A percentile compares a stretch with the other conserved stretches of the same genome.
phyloP scores from a whole-genome alignment of 306 rosid genomes.

The Mimosa bimucronata region DNA sequence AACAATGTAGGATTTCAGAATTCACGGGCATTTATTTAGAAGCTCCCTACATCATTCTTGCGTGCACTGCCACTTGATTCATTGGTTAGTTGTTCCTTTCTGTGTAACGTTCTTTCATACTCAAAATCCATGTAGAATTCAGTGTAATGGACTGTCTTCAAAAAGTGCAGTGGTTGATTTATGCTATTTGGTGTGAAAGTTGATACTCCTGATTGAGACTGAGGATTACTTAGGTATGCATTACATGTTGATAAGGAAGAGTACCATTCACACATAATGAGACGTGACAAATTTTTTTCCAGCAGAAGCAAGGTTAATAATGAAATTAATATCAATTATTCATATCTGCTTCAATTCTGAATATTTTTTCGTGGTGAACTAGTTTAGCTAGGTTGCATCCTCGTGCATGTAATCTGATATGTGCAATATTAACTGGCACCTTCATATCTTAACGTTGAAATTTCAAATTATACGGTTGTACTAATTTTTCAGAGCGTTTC shows the following conservation, averaged over 20 bases:
- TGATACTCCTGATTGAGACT: neutral
- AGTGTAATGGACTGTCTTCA: neutral
- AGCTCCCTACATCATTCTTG: neutral
- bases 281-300: neutral
- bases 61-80: neutral
- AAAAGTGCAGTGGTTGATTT: neutral
- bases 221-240: too few species aligned
- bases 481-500: neutral
- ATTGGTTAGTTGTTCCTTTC: neutral
- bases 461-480: too few species aligned
- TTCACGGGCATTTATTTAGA: neutral
- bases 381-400: conserved; percentile 13
- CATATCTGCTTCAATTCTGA: neutral
- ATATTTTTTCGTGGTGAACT: neutral
- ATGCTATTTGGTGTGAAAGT: neutral
- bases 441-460: neutral
- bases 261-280: neutral
- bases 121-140: neutral
- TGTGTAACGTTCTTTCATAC: neutral
- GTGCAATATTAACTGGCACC: neutral
- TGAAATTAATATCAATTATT: neutral
- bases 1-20: neutral
- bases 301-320: neutral
- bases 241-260: neutral
- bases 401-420: conserved; percentile 24